Conservation (phyloP, 2,329 filamentous ascomycete genomes). For the Lizonia empirigonia region DNA sequence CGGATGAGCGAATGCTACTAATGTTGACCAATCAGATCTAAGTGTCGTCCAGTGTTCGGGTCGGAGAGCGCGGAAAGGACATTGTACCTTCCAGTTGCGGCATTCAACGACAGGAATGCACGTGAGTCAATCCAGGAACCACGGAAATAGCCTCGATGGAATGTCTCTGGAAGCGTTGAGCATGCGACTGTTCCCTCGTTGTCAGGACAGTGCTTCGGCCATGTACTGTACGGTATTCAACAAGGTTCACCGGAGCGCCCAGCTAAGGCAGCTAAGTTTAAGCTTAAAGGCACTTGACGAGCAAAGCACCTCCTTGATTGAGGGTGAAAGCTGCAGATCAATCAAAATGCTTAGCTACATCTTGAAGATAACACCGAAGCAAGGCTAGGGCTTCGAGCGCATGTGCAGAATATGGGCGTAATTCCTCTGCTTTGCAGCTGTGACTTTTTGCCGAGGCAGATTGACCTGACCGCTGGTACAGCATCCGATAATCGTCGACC, state of each 20-base stretch:
- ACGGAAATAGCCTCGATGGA: not conserved
- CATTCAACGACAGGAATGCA: not conserved
- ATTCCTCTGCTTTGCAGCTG: not conserved
- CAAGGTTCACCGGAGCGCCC: conserved; percentile 27
- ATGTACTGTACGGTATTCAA: not conserved
- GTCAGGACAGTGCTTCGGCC: not conserved
- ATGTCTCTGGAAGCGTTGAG: not conserved
- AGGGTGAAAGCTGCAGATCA: conserved; percentile 35
- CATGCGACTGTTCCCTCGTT: conserved; percentile 6
- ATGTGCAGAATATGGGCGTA: not conserved
- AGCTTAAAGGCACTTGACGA: conserved; percentile 43
- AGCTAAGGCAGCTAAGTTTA: conserved; percentile 36
- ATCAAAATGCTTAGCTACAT: conserved; percentile 34
- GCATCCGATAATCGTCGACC: too few relatives aligned
- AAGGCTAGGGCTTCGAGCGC: not conserved
- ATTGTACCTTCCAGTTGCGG: conserved; percentile 11
- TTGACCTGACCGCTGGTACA: not conserved
- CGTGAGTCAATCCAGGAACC: not conserved
- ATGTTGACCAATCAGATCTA: conserved; percentile 7
- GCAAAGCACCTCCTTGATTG: conserved; percentile 41
- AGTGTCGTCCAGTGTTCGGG: not conserved
- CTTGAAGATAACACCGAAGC: conserved; percentile 31
- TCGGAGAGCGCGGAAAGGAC: not conserved
- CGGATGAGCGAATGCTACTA: conserved; percentile 2
- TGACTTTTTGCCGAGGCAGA: not conserved